These are phyloP conservation scores for Schizosaccharomyces octosporus DNA, from an alignment of 805 yeast species.

Conservation along the genomic window DNA sequence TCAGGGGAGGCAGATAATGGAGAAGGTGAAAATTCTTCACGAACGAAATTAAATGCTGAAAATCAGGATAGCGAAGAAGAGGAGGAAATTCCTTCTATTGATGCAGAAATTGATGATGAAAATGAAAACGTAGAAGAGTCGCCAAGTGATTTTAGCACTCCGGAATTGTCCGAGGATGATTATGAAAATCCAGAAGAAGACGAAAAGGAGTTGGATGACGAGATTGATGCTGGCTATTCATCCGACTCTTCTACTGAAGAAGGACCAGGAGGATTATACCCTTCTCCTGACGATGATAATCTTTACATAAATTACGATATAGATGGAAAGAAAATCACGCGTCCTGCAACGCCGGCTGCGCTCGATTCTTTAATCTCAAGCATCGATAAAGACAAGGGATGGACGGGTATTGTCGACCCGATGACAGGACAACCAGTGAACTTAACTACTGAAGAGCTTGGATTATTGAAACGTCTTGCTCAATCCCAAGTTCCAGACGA, in stretches of 20 bases:
- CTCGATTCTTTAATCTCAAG: constrained; percentile 69
- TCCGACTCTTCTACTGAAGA: constrained; percentile 73
- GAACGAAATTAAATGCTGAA: constrained; percentile 9
- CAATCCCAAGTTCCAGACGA: constrained; percentile 66
- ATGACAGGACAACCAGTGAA: constrained; percentile 69
- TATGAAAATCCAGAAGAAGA: constrained; percentile 45
- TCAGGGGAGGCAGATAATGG: constrained; percentile 8
- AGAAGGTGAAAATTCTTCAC: constrained; percentile 5
- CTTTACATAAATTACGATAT: constrained; percentile 94
- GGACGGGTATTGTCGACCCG: constrained; percentile 90
- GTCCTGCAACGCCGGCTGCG: constrained; percentile 94
- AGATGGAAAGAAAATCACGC: constrained; percentile 92
- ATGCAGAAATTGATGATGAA: constrained; percentile 15
- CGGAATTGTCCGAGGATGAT: constrained; percentile 7
- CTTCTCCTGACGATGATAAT: constrained; percentile 71
- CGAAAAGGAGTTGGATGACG: constrained; percentile 59
- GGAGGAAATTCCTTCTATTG: constrained; percentile 4
- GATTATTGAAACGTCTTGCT: constrained; percentile 65
- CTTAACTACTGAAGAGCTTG: constrained; percentile 65
- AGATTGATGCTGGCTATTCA: constrained; percentile 72
- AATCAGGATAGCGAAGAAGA: constrained; percentile 10
- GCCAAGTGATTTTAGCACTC: constrained; percentile 3
- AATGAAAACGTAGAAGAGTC: constrained; percentile 15
- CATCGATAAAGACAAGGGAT: constrained; percentile 89
- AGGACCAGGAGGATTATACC: constrained; percentile 24